Evolutionary conservation across 2,329 filamentous ascomycete species (phyloP).

Genomic region (Verruconis gallopava): DNA sequence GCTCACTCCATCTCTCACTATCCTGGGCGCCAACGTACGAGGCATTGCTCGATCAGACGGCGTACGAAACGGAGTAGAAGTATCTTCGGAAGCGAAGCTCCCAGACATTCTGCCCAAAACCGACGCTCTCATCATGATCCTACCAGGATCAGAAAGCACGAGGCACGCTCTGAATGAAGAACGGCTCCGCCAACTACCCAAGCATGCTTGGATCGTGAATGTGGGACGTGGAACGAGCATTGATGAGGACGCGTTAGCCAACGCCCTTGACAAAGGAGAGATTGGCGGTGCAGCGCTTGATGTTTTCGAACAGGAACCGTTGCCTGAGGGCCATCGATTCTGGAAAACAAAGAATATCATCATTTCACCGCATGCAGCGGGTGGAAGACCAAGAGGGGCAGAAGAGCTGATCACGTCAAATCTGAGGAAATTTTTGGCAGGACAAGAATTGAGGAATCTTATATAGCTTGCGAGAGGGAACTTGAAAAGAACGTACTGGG

Average conservation of each 20-base stretch:
- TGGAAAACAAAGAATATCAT: neutral
- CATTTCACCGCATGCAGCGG: neutral
- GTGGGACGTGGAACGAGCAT: constrained; percentile 45
- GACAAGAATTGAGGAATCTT: constrained; percentile 46
- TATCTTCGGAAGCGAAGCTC: constrained; percentile 43
- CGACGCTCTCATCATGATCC: constrained; percentile 55
- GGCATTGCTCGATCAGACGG: constrained; percentile 46
- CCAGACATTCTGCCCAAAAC: constrained; percentile 41
- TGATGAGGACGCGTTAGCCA: constrained; percentile 42
- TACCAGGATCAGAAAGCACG: constrained; percentile 46
- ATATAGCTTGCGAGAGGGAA: no score
- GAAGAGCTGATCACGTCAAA: constrained; percentile 41
- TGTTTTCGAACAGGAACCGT: constrained; percentile 44
- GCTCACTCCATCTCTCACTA: constrained; percentile 41
- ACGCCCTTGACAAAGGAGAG: constrained; percentile 40
- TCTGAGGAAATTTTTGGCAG: constrained; percentile 44
- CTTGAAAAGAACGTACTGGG: no score
- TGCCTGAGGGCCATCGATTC: neutral
- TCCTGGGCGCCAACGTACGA: constrained; percentile 44
- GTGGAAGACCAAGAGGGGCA: neutral
- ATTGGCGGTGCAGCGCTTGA: constrained; percentile 43
- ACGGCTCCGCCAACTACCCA: constrained; percentile 39
- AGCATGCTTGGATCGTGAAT: constrained; percentile 47
- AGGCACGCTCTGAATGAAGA: constrained; percentile 42
- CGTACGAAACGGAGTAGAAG: constrained; percentile 45